Percentiles rank a stretch among this genome's conserved stretches.
Evolutionary conservation across 1,284 basidiomycete species (phyloP).

Genomic region (Gymnopus androsaceus): DNA sequence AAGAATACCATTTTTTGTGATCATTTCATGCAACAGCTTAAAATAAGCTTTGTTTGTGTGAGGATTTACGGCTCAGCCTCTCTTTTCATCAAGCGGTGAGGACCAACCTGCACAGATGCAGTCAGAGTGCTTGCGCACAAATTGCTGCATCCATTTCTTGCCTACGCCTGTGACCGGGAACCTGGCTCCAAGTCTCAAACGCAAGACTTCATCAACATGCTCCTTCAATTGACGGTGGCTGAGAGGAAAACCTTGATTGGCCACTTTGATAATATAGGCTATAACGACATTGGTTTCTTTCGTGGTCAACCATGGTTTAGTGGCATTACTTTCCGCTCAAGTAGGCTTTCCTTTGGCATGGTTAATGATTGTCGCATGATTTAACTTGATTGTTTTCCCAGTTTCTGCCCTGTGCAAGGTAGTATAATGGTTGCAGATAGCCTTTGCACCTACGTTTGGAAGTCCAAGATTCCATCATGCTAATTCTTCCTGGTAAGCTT

Average conservation of each 20-base stretch:
- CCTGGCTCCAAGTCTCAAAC: conserved; percentile 24
- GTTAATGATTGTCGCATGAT: no score
- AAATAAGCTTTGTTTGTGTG: conserved; percentile 34
- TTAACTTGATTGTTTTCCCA: no score
- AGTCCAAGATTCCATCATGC: no score
- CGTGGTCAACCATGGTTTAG: conserved; percentile 27
- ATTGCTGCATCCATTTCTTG: conserved; percentile 37
- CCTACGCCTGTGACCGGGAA: conserved; percentile 38
- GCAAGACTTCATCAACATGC: conserved; percentile 32
- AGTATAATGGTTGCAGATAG: no score
- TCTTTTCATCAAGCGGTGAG: conserved; percentile 30
- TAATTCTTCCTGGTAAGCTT: no score
- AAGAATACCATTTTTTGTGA: no score
- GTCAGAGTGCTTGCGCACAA: conserved; percentile 34
- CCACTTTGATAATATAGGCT: conserved; percentile 26
- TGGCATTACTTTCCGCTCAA: no score
- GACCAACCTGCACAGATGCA: conserved; percentile 30
- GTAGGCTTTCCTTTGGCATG: no score
- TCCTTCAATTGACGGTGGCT: conserved; percentile 32
- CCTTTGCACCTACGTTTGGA: no score
- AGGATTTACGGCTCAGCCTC: conserved; percentile 39
- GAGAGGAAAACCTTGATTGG: conserved; percentile 33
- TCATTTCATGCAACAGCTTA: conserved; percentile 14
- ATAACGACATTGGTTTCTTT: conserved; percentile 30
- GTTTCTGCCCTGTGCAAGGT: no score